Evolutionary conservation across 2,329 filamentous ascomycete species (phyloP).

Genomic region (Fusarium sp.): DNA sequence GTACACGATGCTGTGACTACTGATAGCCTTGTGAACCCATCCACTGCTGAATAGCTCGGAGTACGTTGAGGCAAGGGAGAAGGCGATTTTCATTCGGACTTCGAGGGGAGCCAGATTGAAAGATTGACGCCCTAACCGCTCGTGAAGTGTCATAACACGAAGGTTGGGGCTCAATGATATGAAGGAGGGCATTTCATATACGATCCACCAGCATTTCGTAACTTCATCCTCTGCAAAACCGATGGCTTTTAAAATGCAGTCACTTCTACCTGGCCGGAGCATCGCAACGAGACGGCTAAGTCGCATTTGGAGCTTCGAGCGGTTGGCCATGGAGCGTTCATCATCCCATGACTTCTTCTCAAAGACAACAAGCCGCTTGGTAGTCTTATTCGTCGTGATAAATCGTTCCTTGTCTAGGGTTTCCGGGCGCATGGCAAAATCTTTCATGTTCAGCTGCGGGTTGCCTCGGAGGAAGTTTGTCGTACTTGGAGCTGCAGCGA

Average conservation of each 20-base stretch:
- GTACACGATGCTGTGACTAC: background rate
- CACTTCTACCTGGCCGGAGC: background rate
- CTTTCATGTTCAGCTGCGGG: background rate
- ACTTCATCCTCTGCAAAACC: background rate
- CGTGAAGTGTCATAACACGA: background rate
- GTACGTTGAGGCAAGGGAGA: background rate
- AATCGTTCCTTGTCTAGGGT: background rate
- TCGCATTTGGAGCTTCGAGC: background rate
- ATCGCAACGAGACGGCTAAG: background rate
- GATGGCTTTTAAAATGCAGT: background rate
- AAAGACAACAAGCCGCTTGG: background rate
- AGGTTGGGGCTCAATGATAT: fast-evolving
- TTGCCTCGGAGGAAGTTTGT: background rate
- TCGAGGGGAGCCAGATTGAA: background rate
- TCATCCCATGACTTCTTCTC: background rate
- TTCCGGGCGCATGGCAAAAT: background rate
- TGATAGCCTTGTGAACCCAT: background rate
- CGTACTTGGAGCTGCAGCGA: background rate
- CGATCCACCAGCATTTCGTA: background rate
- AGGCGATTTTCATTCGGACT: background rate
- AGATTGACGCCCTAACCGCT: background rate
- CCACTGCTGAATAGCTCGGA: background rate
- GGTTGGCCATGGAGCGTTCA: background rate
- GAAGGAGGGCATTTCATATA: background rate
- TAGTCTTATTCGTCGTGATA: background rate